A percentile compares a stretch with the other conserved stretches of the same genome.
These are phyloP conservation scores for Sordariomycetes sp. DNA, from an alignment of 2,329 filamentous ascomycete species.

Conservation along the genomic window DNA sequence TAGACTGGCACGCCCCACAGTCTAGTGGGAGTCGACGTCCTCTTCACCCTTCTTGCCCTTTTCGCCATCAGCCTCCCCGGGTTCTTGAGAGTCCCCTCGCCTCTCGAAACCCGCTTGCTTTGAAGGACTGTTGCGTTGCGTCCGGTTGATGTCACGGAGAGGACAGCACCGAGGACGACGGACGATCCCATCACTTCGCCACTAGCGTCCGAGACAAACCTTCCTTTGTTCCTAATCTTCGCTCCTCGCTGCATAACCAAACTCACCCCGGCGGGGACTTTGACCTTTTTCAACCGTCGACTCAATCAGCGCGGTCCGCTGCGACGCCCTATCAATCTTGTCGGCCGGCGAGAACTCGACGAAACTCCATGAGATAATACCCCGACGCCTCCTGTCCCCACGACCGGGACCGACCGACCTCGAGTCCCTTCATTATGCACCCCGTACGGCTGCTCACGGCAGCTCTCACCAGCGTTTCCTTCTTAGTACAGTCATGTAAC, in stretches of 20 bases:
- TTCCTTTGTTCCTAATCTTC: neutral
- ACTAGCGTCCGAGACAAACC: neutral
- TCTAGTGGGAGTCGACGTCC: neutral
- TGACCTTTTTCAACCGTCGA: neutral
- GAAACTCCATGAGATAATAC: neutral
- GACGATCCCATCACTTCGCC: neutral
- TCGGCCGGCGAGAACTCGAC: neutral
- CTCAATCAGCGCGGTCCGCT: neutral
- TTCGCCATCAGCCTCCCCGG: neutral
- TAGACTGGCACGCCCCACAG: neutral
- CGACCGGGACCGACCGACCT: neutral
- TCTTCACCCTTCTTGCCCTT: neutral
- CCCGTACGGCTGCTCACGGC: conserved; percentile 16
- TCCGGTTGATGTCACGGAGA: neutral
- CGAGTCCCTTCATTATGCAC: conserved; percentile 14
- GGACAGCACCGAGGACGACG: neutral
- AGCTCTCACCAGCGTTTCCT: conserved; percentile 15
- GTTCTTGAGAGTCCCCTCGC: neutral
- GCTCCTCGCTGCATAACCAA: neutral
- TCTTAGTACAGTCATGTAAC: conserved; percentile 16
- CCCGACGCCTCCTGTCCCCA: neutral
- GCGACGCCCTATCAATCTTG: neutral
- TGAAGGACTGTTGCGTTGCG: neutral
- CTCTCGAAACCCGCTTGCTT: neutral
- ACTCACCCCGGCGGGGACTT: neutral